These are phyloP conservation scores for Aspergillus sp. DNA, from an alignment of 2,329 filamentous ascomycete species.

Conservation along the genomic window DNA sequence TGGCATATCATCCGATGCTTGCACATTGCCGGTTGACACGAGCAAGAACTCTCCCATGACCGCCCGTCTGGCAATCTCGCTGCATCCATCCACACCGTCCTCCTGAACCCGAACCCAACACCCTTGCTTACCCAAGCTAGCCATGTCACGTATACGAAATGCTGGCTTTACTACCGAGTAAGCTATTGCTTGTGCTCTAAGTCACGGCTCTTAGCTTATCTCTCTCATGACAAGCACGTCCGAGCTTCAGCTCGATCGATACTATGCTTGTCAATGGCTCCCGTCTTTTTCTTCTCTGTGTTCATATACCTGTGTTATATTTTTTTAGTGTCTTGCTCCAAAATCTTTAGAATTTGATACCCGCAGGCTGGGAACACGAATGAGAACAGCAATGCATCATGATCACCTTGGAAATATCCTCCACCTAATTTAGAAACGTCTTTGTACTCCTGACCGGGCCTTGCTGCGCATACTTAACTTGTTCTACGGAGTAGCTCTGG, in stretches of 20 bases:
- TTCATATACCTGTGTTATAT: background rate
- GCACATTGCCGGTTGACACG: background rate
- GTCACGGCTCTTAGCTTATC: background rate
- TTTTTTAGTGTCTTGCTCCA: background rate
- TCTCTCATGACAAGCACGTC: background rate
- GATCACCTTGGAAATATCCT: no score
- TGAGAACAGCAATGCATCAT: background rate
- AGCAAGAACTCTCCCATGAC: background rate
- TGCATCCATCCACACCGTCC: no score
- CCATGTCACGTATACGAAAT: background rate
- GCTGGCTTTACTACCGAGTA: background rate
- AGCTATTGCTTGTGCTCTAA: background rate
- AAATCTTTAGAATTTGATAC: background rate
- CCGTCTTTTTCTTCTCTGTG: background rate
- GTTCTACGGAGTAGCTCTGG: no score
- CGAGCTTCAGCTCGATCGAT: background rate
- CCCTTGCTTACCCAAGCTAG: background rate
- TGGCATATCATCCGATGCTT: background rate
- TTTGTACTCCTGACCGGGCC: no score
- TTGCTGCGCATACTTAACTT: no score
- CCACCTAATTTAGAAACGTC: no score
- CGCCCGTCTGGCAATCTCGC: background rate
- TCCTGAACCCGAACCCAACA: no score
- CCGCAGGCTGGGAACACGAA: background rate
- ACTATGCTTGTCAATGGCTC: background rate